These are phyloP conservation scores for Rhizoclosmatium sp. DNA, from an alignment of 192 early-diverging fungal genomes.

Conservation along the genomic window DNA sequence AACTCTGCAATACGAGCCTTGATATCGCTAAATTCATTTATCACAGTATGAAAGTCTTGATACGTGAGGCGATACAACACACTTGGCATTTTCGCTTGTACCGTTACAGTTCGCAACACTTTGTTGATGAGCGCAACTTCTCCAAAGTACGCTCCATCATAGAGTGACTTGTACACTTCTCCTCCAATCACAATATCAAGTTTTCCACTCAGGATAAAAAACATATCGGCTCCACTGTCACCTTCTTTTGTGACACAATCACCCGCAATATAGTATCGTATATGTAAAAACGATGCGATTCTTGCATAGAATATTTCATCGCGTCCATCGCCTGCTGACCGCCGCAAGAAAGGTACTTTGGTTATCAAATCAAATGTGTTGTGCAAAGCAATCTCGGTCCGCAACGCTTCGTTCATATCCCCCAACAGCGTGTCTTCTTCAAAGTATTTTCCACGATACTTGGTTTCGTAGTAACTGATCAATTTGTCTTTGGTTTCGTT, in stretches of 20 bases:
- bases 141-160: conserved; percentile 49
- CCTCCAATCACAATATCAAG: conserved; percentile 30
- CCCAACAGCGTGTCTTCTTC: conserved; percentile 33
- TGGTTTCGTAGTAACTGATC: conserved; percentile 38
- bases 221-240: conserved; percentile 41
- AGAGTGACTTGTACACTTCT: conserved; percentile 23
- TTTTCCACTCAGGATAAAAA: conserved; percentile 41
- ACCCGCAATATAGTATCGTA: conserved; percentile 34
- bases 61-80: conserved; percentile 9
- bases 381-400: conserved; percentile 43
- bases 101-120: conserved; percentile 1
- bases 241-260: conserved; percentile 41
- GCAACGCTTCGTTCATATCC: conserved; percentile 40
- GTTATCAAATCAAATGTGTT: conserved; percentile 32
- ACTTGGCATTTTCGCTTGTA: not conserved
- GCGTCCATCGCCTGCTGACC: conserved; percentile 25
- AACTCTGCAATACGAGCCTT: not conserved
- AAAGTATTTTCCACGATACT: conserved; percentile 43
- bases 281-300: conserved; percentile 32
- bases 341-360: conserved; percentile 38
- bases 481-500: conserved; percentile 26
- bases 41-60: conserved; percentile 1
- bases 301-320: conserved; percentile 30
- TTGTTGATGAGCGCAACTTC: conserved; percentile 7
- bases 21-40: conserved; percentile 10